Base-by-base conservation (phyloP, 2,329 filamentous ascomycete species). In the Fusarium hainanense region DNA sequence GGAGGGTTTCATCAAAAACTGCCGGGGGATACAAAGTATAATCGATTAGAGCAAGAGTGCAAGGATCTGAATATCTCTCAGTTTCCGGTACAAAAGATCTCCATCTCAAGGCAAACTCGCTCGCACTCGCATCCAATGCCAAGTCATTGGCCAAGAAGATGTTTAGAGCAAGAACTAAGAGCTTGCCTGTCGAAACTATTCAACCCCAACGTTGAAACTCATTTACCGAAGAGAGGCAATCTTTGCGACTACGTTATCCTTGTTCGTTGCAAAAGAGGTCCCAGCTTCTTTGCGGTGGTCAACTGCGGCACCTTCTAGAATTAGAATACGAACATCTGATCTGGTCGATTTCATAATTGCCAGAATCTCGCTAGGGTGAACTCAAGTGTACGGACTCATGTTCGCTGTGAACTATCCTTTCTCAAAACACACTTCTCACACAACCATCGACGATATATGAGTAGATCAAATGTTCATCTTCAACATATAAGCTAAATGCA, bases 1-100 rank as follows among this genome's bases (percentile, higher is more conserved):
- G 60, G 43, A 51, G 42, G 44, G 67, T 66, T 57, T 59, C 61
- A 58, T 66, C 55, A 23, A 49, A 37, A 48, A 58, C 41, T 58
- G 49, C 60, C 27, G 27, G 41, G 37, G n/a, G n/a, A 34, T 32
- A 30, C 47, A 34, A 40, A 34, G 28, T 11, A 41, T 55, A 42
- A 40, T 49, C 50, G 12, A 54, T 54, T 25, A 48, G 18, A 28
- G n/a, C 12, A 16, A 52, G 23, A n/a, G 12, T 21, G 42, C 49
- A 28, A 52, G 49, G 49, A 52, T 52, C 49, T n/a, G 23, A 28
- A 18, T 52, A 52, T 52, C 49, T 52, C 49, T 51, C 23, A 18
- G 49, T 16, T 51, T 27, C 49, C 20, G 23, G 21, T 50, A 18
- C 27, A 40, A 40, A 34, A 27, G 48, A 61, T 60, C n/a, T 13